phyloP scores from a whole-genome alignment of 192 early-diverging fungal species.

The Coemansia sp. region DNA sequence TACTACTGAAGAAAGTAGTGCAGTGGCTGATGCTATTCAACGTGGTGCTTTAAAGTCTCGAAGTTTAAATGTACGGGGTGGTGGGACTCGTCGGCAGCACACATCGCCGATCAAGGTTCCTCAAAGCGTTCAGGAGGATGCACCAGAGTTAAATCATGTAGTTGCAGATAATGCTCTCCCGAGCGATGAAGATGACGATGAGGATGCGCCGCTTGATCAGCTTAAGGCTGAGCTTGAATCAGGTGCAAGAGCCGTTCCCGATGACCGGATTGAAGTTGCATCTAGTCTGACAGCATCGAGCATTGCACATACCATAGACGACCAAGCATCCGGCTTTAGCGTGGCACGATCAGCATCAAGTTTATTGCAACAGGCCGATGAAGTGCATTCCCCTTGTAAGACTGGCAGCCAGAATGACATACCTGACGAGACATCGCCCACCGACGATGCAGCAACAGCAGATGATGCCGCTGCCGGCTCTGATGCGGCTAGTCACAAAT shows the following conservation, averaged over 20 bases:
- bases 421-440: neutral
- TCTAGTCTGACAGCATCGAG: neutral
- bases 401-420: no score
- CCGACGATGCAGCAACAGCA: neutral
- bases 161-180: no score
- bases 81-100: neutral
- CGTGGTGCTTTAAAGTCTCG: slow-evolving; percentile 17
- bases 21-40: neutral
- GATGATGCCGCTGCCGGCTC: neutral
- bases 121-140: no score
- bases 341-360: neutral
- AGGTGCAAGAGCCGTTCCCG: slow-evolving; percentile 6
- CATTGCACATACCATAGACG: no score
- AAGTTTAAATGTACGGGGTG: slow-evolving; percentile 14
- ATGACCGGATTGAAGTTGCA: neutral
- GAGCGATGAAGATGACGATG: slow-evolving; percentile 40
- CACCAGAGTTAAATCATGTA: no score
- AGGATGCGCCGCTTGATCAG: slow-evolving; percentile 43
- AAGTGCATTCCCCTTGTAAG: no score
- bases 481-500: neutral
- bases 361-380: neutral
- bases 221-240: slow-evolving; percentile 37
- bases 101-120: no score
- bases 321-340: no score
- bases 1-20: neutral